Evolutionary conservation across 768 basidiomycete genomes (phyloP), one percentile per base, ranked within the genome.

Genomic region (Amanita pallidorosea): DNA sequence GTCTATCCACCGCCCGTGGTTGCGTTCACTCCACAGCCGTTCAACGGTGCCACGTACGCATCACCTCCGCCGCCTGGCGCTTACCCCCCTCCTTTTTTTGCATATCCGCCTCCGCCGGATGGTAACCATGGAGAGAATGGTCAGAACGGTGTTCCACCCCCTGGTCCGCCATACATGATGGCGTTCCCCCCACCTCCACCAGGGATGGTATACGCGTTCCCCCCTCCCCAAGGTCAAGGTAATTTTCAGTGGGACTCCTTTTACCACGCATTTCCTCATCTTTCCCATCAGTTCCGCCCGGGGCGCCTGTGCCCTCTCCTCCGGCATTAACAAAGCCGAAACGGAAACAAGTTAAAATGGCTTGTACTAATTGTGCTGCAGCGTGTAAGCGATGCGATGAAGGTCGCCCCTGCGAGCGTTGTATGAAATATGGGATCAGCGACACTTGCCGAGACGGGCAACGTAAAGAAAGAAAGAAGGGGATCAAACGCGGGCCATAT

Each of bases 331-430:
- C 61, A 7, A 67, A 81, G 53, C 79, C 84, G 2, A 91, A 91
- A 66, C 85, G 88, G 55, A 81, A 80, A 58, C 88, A 91, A 63
- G 89, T 91, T 60, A 91, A 91, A 73, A 89, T 89, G 71, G 88
- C 88, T 70, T 91, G 88, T 65, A 91, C 88, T 18, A 88, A 90
- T 58, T 91, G 88, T 61, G 89, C 90, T 54, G 78, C 79, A 47
- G 88, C 88, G 0, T 91, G 88, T 70, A 91, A 91, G 66, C 87
- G 89, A 56, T 91, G 88, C 63, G 86, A 91, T 65, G 89, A 91
- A 56, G 76, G 73, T 56, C 81, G 93, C 40, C 93, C 93, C 22
- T 96, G 93, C 63, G 82, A 85, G 54, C 83, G 93, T 31, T 96
- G 93, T 58, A 72, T 84, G 60, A 93, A 92, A 67, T 94, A 94